Conservation (phyloP, 257 asterid genomes). For the Leptodermis oblonga region DNA sequence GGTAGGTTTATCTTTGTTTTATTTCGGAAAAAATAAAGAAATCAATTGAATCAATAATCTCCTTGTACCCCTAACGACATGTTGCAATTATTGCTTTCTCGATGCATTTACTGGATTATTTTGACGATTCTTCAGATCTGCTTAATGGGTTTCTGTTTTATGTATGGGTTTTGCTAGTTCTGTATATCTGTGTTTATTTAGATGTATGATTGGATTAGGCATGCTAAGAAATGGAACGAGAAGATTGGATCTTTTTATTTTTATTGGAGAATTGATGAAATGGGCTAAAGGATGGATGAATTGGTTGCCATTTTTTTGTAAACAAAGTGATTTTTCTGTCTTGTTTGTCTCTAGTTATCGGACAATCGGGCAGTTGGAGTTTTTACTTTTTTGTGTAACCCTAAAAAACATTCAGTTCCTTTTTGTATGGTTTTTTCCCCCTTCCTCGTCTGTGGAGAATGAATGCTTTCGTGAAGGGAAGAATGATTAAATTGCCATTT, state of each 20-base stretch:
- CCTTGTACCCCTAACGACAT: background rate
- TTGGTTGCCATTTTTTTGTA: background rate
- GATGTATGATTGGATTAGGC: background rate
- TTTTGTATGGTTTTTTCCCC: too few relatives aligned
- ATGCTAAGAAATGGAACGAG: background rate
- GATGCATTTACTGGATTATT: background rate
- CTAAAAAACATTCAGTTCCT: too few relatives aligned
- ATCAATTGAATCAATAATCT: background rate
- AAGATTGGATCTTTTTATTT: background rate
- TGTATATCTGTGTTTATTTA: background rate
- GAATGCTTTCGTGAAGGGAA: too few relatives aligned
- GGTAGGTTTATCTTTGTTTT: slow-evolving; percentile 27
- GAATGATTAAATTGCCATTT: too few relatives aligned
- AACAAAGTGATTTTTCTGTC: too few relatives aligned
- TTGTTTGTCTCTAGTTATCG: background rate
- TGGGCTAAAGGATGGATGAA: background rate
- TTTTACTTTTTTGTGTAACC: too few relatives aligned
- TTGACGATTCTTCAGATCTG: slow-evolving; percentile 13
- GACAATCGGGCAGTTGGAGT: too few relatives aligned
- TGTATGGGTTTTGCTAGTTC: background rate
- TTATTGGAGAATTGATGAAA: background rate
- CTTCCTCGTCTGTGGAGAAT: too few relatives aligned
- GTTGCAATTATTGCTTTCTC: background rate
- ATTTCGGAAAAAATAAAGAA: background rate
- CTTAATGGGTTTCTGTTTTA: slow-evolving; percentile 2